Conservation (phyloP, 805 yeast species). For the Pichia sporocuriosa region DNA sequence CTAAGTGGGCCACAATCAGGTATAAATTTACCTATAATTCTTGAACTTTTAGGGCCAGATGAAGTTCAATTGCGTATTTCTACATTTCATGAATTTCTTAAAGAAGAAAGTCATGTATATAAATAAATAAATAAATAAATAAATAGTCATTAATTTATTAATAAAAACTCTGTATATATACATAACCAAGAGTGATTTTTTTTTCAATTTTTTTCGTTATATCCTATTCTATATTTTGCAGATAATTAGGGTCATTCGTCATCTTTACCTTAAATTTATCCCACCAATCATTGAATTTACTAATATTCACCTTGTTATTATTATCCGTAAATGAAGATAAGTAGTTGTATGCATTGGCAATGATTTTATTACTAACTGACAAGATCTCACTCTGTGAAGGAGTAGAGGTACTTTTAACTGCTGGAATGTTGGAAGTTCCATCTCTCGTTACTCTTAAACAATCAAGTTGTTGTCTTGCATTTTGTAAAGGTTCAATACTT, state of each 20-base stretch:
- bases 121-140: neutral
- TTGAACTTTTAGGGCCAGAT: constrained; percentile 46
- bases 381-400: constrained; percentile 32
- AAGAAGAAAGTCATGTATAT: constrained; percentile 1
- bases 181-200: too few species aligned
- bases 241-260: constrained; percentile 73
- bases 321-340: constrained; percentile 79
- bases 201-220: too few species aligned
- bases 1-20: constrained; percentile 69
- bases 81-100: constrained; percentile 7
- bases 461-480: constrained; percentile 54
- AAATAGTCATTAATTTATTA: constrained; percentile 14
- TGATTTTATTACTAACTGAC: constrained; percentile 75
- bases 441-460: constrained; percentile 22
- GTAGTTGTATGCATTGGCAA: constrained; percentile 86
- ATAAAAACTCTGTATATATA: too few species aligned
- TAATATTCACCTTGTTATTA: constrained; percentile 78
- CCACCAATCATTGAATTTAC: constrained; percentile 94
- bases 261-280: constrained; percentile 72
- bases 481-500: constrained; percentile 74
- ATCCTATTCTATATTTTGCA: constrained; percentile 39
- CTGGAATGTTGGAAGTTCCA: constrained; percentile 12
- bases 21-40: constrained; percentile 50
- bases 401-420: constrained; percentile 30
- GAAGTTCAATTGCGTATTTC: constrained; percentile 28